Evolutionary conservation across 139 green algal genomes (phyloP).

Genomic region (Helicosporidium sp.): DNA sequence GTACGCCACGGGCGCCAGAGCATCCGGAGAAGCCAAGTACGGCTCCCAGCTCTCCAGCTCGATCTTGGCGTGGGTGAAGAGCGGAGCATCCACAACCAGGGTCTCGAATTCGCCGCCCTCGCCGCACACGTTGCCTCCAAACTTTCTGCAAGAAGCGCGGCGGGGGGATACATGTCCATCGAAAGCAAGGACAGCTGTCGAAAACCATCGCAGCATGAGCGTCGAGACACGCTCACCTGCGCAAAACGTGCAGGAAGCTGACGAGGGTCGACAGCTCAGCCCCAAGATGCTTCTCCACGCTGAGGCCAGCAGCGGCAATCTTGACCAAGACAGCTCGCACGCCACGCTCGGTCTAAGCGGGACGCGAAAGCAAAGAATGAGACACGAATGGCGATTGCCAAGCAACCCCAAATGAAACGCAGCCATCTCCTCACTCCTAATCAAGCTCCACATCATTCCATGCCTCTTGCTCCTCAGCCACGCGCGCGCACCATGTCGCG

Average conservation of each 20-base stretch:
- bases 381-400: not conserved
- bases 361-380: too few species aligned
- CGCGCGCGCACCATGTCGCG: constrained; percentile 17
- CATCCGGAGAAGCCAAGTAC: constrained; percentile 19
- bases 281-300: constrained; percentile 66
- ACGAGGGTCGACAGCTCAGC: too few species aligned
- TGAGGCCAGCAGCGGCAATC: constrained; percentile 62
- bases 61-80: constrained; percentile 55
- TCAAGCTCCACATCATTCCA: too few species aligned
- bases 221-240: too few species aligned
- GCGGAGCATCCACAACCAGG: constrained; percentile 69
- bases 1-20: constrained; percentile 34
- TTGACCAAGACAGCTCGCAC: constrained; percentile 68
- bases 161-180: too few species aligned
- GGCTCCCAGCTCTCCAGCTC: constrained; percentile 41
- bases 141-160: constrained; percentile 49
- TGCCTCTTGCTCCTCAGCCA: too few species aligned
- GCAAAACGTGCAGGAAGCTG: too few species aligned
- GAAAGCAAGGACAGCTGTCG: too few species aligned
- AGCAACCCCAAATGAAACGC: not conserved
- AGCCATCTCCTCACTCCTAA: not conserved
- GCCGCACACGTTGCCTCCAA: constrained; percentile 76
- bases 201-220: too few species aligned
- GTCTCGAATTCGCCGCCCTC: constrained; percentile 97
- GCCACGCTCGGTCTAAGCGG: constrained; percentile 33